Conservation (phyloP, 441 rosid genomes). For the Populus hybrid region DNA sequence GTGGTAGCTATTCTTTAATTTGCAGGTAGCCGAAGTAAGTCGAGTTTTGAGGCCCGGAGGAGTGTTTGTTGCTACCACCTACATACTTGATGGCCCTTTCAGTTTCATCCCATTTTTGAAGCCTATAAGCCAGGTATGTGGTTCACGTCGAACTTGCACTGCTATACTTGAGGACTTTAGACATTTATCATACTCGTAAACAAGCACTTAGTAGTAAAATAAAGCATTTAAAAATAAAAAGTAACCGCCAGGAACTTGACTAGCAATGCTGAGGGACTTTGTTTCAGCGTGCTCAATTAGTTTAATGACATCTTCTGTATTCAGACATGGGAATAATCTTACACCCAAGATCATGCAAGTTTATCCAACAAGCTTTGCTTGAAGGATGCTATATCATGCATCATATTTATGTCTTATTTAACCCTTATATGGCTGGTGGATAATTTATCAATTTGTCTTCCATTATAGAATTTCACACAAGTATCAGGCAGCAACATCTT, state of each 20-base stretch:
- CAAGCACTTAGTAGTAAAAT: too few relatives aligned
- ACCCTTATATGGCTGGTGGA: neutral
- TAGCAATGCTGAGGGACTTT: neutral
- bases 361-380: neutral
- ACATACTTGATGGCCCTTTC: conserved; percentile 59
- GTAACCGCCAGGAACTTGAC: neutral
- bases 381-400: neutral
- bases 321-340: neutral
- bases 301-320: neutral
- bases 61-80: conserved; percentile 71
- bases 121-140: conserved; percentile 51
- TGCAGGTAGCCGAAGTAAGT: conserved; percentile 85
- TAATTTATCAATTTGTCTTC: neutral
- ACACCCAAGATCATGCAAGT: neutral
- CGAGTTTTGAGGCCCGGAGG: conserved; percentile 86
- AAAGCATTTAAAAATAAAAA: neutral
- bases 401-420: neutral
- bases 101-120: conserved; percentile 45
- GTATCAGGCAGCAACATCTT: conserved; percentile 48
- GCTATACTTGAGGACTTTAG: neutral
- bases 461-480: conserved; percentile 41
- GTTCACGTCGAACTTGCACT: conserved; percentile 2
- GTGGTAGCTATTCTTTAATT: conserved; percentile 7
- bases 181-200: too few relatives aligned
- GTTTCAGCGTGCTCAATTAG: neutral